Evolutionary conservation across 192 early-diverging fungal species (phyloP), one percentile per base, ranked within the genome.

Genomic region (Linnemannia exigua): DNA sequence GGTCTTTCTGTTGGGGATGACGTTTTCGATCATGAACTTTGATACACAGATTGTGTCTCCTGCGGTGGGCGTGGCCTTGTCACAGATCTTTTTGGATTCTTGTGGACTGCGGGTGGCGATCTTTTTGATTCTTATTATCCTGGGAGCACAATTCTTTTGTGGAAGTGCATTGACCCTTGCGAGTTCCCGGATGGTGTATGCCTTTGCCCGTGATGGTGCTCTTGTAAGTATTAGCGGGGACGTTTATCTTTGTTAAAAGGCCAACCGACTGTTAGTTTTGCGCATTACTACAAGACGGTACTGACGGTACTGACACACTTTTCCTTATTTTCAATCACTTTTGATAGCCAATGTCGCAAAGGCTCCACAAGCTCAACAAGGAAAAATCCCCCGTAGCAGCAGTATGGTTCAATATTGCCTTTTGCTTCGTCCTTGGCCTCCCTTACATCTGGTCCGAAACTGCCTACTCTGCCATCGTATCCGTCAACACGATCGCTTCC

Each of bases 191-290:
- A 91, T 91, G 90, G 88, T 91, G 2, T 91, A 91, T 63, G 90
- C 90, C 3, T 91, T 91, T 80, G 87, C 90, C 48, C 85, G 90
- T 67, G 90, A 91, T 47, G 90, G 90, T 47, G 90, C 90, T 36
- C 71, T 91, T 22, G 70, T 71, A 79, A 68, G 70, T 15, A n/a
- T n/a, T n/a, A n/a, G n/a, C n/a, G n/a, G n/a, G n/a, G n/a, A n/a
- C 67, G 5, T 63, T 63, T 58, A 17, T 5, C 2, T n/a, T n/a
- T n/a, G n/a, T n/a, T n/a, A n/a, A n/a, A n/a, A n/a, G n/a, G n/a
- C n/a, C n/a, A n/a, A n/a, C n/a, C n/a, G n/a, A n/a, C n/a, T 28
- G 20, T 58, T 58, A 5, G 17, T 19, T 58, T 58, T 5, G 3
- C 15, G 54, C 5, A 8, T 58, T 19, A 28, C 54, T n/a, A 58